A percentile compares a stretch with the other conserved stretches of the same genome.
Conservation (phyloP, 345 rosid genomes). For the Salix exigua region DNA sequence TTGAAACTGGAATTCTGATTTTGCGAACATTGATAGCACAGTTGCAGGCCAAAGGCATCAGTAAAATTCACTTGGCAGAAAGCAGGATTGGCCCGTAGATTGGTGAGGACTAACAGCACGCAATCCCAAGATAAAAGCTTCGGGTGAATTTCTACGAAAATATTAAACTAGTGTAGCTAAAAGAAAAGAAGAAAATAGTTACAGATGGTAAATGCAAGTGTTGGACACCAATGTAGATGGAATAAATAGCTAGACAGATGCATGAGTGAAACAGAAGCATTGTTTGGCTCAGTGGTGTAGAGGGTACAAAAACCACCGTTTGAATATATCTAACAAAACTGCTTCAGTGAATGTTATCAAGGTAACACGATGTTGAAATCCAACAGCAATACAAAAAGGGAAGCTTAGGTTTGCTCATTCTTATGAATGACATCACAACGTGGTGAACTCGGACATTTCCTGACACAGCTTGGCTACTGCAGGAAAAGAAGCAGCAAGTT, state of each 20-base stretch:
- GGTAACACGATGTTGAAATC: neutral
- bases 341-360: slow-evolving; percentile 17
- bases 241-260: neutral
- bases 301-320: slow-evolving; percentile 17
- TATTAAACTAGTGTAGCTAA: too few relatives aligned
- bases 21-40: too few relatives aligned
- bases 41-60: too few relatives aligned
- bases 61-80: too few relatives aligned
- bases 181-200: too few relatives aligned
- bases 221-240: too few relatives aligned
- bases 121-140: too few relatives aligned
- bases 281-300: slow-evolving; percentile 4
- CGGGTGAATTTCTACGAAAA: too few relatives aligned
- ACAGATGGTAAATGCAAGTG: too few relatives aligned
- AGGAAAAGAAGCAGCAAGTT: slow-evolving; percentile 14
- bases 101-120: too few relatives aligned
- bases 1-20: too few relatives aligned
- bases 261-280: neutral
- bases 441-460: slow-evolving; percentile 13
- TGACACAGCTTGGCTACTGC: neutral
- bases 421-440: slow-evolving; percentile 24
- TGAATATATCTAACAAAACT: slow-evolving; percentile 12
- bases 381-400: neutral
- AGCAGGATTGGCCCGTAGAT: too few relatives aligned
- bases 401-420: slow-evolving; percentile 5